Evolutionary conservation across 1,284 basidiomycete genomes (phyloP).

Genomic region (Leccinum huronense): DNA sequence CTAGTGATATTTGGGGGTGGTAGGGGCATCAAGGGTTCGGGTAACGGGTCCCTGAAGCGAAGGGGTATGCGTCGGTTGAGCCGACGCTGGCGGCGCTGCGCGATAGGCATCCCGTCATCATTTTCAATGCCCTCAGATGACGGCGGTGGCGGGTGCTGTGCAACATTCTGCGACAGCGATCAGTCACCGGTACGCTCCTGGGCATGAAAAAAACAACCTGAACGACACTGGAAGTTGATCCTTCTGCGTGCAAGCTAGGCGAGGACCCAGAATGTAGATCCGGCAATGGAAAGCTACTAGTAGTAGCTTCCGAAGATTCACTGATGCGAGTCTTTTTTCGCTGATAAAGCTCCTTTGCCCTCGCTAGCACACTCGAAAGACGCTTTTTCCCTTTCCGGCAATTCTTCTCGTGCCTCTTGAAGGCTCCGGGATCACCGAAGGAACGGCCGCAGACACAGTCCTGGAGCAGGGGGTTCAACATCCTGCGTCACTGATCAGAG

Average conservation of each 20-base stretch:
- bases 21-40: not conserved
- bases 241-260: not conserved
- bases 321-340: not conserved
- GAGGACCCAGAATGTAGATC: not conserved
- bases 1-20: too few species aligned
- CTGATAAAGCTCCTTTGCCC: constrained; percentile 1
- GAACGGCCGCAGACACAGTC: not conserved
- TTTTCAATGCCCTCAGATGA: not conserved
- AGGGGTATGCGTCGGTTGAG: not conserved
- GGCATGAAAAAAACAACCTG: not conserved
- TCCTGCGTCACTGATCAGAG: too few species aligned
- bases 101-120: not conserved
- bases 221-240: not conserved
- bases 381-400: not conserved
- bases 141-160: not conserved
- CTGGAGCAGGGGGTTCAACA: not conserved
- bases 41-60: not conserved
- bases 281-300: not conserved
- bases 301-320: not conserved
- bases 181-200: too few species aligned
- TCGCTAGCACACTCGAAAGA: not conserved
- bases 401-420: constrained; percentile 2
- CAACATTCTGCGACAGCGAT: not conserved
- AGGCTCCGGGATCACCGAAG: not conserved
- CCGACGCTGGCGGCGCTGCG: not conserved